Base-by-base conservation (phyloP, 768 basidiomycete species). In the Russula ochroleuca region DNA sequence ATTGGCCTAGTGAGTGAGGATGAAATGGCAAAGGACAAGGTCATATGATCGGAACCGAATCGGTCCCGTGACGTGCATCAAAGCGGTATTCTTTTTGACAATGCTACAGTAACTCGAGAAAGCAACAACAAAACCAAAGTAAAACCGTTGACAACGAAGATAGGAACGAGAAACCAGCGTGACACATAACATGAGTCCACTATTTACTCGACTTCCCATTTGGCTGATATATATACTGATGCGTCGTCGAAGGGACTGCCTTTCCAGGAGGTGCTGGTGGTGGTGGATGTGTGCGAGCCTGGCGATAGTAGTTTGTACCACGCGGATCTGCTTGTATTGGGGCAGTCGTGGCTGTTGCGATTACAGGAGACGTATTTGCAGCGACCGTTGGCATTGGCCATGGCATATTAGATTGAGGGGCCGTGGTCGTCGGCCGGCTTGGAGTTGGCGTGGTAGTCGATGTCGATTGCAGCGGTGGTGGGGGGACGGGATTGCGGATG, bases 381-480 rank as follows among this genome's bases (percentile, higher is more conserved):
- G 68, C 66, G 11, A 68, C 66, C 28, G 68, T 68, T 4, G 68
- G 68, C 68, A 68, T 68, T 11, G 68, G 68, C 68, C 68, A 68
- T 37, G 68, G 68, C 57, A 68, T 49, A 14, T 56, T 66, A 13
- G 64, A 33, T 13, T 53, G n/a, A 25, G 65, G 61, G 25, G 60
- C 57, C 5, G 52, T 57, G 14, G 67, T 62, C 17, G 64, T 62
- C 19, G 64, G 52, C 2, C 64, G 67, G 19, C 64, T 61, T 21
- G 60, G 50, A 6, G 67, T 54, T 19, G 57, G 50, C 4, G 67
- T 58, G 38, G 66, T 55, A 17, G 66, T 66, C 33, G 65, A 59
- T 35, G 62, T 57, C 17, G 66, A 65, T 37, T 55, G 65, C 13
- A 63, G 57, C 14, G 40, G 64, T 40, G 48, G 43, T 37, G 59